phyloP scores from a whole-genome alignment of 208 protist species.

The Acanthamoeba healyi region DNA sequence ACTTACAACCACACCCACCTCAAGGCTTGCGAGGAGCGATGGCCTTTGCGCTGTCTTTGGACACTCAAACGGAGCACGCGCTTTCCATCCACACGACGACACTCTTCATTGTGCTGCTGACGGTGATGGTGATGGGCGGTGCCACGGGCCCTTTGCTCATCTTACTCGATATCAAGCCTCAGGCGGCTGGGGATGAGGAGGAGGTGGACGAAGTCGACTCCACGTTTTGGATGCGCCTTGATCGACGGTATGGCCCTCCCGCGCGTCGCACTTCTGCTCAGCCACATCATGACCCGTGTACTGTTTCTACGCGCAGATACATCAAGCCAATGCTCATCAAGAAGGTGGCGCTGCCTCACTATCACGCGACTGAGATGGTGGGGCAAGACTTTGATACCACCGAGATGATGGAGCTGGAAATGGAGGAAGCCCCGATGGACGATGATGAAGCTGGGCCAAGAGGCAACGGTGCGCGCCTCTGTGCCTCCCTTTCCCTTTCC shows the following conservation, averaged over 20 bases:
- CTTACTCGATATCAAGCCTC: neutral
- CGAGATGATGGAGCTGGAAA: neutral
- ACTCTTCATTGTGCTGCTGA: slow-evolving; percentile 78
- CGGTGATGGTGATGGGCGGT: slow-evolving; percentile 77
- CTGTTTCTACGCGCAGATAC: neutral
- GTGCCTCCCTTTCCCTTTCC: no score
- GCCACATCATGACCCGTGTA: neutral
- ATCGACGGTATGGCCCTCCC: slow-evolving; percentile 83
- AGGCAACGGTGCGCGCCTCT: neutral
- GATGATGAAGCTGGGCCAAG: neutral
- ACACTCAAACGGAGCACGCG: slow-evolving; percentile 11
- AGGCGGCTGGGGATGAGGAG: neutral
- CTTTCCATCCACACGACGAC: slow-evolving; percentile 75
- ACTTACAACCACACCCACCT: neutral
- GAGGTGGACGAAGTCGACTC: neutral
- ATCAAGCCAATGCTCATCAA: slow-evolving; percentile 47
- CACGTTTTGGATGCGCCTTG: neutral
- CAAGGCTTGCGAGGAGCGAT: slow-evolving; percentile 87
- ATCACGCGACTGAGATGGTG: neutral
- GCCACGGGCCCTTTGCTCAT: slow-evolving; percentile 49
- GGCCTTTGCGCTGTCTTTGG: slow-evolving; percentile 85
- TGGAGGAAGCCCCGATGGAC: neutral
- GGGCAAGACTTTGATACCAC: neutral
- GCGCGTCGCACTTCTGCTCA: neutral
- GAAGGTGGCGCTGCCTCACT: slow-evolving; percentile 11